phyloP scores from a whole-genome alignment of 257 asterid genomes.

The Solanum sejunctum region DNA sequence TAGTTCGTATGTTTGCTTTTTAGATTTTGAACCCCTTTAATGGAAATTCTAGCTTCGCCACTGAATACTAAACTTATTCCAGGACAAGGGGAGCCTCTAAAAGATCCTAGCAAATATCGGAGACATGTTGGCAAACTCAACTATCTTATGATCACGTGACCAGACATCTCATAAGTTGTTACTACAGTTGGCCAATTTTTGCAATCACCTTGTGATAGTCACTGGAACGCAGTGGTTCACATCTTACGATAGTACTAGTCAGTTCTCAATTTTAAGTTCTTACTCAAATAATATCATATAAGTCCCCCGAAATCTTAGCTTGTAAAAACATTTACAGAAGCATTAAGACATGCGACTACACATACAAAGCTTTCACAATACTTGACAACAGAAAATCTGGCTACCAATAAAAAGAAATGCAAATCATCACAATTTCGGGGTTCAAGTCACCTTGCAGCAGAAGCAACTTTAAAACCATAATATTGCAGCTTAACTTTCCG shows the following conservation, averaged over 20 bases:
- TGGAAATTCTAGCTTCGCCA: no score
- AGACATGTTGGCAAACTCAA: no score
- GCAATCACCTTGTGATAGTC: no score
- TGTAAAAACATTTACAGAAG: not conserved
- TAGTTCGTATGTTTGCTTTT: no score
- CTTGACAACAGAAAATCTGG: not conserved
- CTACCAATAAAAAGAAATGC: not conserved
- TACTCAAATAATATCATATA: not conserved
- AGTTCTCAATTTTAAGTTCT: not conserved
- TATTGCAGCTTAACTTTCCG: slow-evolving; percentile 93
- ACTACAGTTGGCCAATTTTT: no score
- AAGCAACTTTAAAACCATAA: slow-evolving; percentile 94
- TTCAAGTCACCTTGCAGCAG: slow-evolving; percentile 60
- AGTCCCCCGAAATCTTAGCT: not conserved
- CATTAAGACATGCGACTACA: not conserved
- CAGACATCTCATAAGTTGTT: no score
- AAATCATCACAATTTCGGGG: not conserved
- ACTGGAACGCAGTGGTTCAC: no score
- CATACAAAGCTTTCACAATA: not conserved
- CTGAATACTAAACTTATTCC: no score
- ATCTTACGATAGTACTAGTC: not conserved
- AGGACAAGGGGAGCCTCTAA: no score
- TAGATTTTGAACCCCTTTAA: no score
- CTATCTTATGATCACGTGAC: no score
- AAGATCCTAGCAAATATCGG: no score